Evolutionary conservation across 176 grass and related monocot species (phyloP).

Genomic region (Thinopyrum elongatum): DNA sequence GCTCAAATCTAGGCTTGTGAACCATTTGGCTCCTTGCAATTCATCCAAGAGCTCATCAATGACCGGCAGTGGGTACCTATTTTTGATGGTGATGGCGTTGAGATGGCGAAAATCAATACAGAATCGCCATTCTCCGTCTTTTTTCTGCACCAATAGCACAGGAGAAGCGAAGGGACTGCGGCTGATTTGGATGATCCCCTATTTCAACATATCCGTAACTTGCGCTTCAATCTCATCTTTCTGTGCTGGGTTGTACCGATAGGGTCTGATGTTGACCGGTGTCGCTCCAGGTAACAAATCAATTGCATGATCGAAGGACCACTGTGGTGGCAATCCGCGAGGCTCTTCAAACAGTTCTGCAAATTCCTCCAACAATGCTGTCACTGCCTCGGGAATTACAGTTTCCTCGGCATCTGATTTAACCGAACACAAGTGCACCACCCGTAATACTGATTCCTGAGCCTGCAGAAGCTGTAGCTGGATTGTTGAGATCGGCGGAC

Average conservation of each 20-base stretch:
- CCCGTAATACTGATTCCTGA: too few relatives aligned
- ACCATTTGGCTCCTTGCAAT: too few relatives aligned
- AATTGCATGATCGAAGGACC: neutral
- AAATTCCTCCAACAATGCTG: neutral
- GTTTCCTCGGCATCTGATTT: too few relatives aligned
- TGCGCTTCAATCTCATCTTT: neutral
- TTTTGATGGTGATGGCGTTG: neutral
- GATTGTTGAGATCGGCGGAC: too few relatives aligned
- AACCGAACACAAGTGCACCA: too few relatives aligned
- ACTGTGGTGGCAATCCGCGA: rapidly evolving
- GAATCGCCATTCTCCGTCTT: too few relatives aligned
- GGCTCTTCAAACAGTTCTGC: neutral
- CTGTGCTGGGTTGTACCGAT: neutral
- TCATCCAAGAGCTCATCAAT: too few relatives aligned
- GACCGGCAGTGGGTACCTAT: neutral
- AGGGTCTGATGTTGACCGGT: neutral
- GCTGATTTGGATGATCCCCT: neutral
- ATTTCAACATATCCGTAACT: rapidly evolving
- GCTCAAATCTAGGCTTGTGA: too few relatives aligned
- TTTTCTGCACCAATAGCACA: too few relatives aligned
- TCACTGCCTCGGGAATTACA: too few relatives aligned
- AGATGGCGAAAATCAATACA: neutral
- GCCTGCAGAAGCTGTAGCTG: rapidly evolving
- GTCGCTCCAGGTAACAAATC: rapidly evolving
- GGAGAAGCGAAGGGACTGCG: neutral